Evolutionary conservation across 1,284 basidiomycete species (phyloP), one percentile per base, ranked within the genome.

Genomic region (Leccinum fuscescens): DNA sequence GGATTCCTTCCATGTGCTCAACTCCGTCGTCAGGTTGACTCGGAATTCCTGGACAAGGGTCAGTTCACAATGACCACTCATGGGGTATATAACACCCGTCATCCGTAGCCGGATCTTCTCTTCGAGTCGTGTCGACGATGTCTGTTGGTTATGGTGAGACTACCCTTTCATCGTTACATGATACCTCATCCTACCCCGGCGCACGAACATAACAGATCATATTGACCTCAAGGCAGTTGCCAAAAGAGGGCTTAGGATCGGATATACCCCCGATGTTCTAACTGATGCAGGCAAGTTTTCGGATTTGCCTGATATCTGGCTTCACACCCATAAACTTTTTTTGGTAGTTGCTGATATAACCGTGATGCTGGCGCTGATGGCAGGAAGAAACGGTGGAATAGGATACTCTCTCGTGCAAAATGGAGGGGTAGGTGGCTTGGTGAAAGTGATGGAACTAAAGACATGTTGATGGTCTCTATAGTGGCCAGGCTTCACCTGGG

Each of bases 331-430:
- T 51, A 6, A 57, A 55, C 20, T 20, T n/a, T 56, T 7, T 29
- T 37, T 29, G 17, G 1, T 66, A 89, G 94, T 95, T 35, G 95
- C 96, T 9, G 96, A 98, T 73, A 74, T 93, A 9, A 85, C 89
- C 0, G 81, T 96, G 49, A 92, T 96, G 86, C 84, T 99, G 4
- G 88, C 89, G 1, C 82, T 99, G 33, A 97, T 96, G 93, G 92
- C 94, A 0, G 85, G 89, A 56, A 83, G 96, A 17, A 89, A 93
- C 54, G 89, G 81, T 2, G 86, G 86, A 37, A 78, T 87, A 64
- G 85, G 86, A 1, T 82, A 85, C 56, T 72, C 79, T 1, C 68
- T 94, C 6, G 90, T 95, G 7, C 80, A 88, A 65, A 76, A 81
- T 8, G 91, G 92, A 42, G 77, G 82, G 69, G 92, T 86, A 73